Conservation (phyloP, 352 stramenopile species). For the Phytophthora fragariae region DNA sequence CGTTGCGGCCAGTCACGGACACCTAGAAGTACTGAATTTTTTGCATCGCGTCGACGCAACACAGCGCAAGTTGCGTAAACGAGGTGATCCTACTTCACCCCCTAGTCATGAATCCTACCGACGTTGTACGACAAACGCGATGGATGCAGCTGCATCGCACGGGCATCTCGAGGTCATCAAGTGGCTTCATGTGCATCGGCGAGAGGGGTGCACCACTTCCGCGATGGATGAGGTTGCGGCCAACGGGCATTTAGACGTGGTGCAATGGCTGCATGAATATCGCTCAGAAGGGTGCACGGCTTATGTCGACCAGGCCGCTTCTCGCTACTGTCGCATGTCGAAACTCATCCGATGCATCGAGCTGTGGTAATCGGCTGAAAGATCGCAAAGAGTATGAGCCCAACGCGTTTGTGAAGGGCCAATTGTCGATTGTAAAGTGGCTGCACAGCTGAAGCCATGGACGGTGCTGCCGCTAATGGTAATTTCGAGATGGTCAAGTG, state of each 20-base stretch:
- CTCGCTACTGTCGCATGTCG: neutral
- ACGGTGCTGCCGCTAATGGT: neutral
- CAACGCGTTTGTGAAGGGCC: neutral
- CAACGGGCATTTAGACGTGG: neutral
- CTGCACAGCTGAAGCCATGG: neutral
- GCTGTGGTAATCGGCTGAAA: neutral
- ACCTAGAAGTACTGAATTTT: slow-evolving; percentile 1
- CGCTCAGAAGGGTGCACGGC: neutral
- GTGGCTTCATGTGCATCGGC: slow-evolving; percentile 4
- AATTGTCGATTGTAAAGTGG: neutral
- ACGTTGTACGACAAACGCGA: neutral
- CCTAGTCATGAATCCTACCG: neutral
- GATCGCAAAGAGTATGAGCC: neutral
- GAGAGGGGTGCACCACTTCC: neutral
- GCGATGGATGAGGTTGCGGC: slow-evolving; percentile 5
- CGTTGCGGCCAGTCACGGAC: slow-evolving; percentile 1
- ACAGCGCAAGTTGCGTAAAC: neutral
- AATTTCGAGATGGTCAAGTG: neutral
- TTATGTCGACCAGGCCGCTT: neutral
- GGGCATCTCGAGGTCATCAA: neutral
- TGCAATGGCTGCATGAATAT: slow-evolving; percentile 10
- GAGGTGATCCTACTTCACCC: neutral
- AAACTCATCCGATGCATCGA: neutral
- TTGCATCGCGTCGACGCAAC: neutral
- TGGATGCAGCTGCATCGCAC: slow-evolving; percentile 8